Evolutionary conservation across 306 rosid genomes (phyloP).

Genomic region (Acacia crassicarpa): DNA sequence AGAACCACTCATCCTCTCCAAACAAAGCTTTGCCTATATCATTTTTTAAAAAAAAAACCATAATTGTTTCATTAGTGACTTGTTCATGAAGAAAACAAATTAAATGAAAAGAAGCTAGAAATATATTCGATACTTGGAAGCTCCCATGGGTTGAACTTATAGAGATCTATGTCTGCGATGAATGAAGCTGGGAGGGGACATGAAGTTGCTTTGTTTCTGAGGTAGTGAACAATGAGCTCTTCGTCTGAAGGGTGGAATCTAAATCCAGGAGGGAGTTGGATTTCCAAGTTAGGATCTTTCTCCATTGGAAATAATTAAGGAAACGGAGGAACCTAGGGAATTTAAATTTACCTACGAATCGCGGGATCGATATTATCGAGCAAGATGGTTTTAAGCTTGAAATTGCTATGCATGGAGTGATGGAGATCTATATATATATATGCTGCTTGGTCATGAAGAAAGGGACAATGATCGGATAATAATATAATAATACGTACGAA

Average conservation of each 20-base stretch:
- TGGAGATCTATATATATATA: conserved; percentile 25
- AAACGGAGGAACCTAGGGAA: conserved; percentile 49
- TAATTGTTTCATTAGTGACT: background rate
- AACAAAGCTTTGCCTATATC: conserved; percentile 50
- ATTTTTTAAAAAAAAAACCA: conserved; percentile 5
- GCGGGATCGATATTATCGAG: conserved; percentile 42
- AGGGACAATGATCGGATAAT: conserved; percentile 33
- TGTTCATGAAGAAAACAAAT: background rate
- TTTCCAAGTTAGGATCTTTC: conserved; percentile 39
- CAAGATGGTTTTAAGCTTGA: conserved; percentile 36
- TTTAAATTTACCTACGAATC: conserved; percentile 10
- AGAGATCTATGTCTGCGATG: conserved; percentile 73
- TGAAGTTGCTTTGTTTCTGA: conserved; percentile 62
- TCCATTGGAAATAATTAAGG: conserved; percentile 39
- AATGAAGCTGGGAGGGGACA: conserved; percentile 62
- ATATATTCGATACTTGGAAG: conserved; percentile 39
- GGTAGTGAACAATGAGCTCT: conserved; percentile 69
- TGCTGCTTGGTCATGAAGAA: conserved; percentile 40
- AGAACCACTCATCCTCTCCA: conserved; percentile 78
- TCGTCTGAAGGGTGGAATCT: conserved; percentile 86
- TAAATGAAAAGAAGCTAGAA: background rate
- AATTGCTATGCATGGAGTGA: conserved; percentile 54
- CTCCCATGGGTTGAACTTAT: conserved; percentile 77
- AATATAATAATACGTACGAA: conserved; percentile 32
- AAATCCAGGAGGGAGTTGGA: conserved; percentile 80